Conservation (phyloP, 2,329 filamentous ascomycete genomes). For the Ceratocystis eucalypticola region DNA sequence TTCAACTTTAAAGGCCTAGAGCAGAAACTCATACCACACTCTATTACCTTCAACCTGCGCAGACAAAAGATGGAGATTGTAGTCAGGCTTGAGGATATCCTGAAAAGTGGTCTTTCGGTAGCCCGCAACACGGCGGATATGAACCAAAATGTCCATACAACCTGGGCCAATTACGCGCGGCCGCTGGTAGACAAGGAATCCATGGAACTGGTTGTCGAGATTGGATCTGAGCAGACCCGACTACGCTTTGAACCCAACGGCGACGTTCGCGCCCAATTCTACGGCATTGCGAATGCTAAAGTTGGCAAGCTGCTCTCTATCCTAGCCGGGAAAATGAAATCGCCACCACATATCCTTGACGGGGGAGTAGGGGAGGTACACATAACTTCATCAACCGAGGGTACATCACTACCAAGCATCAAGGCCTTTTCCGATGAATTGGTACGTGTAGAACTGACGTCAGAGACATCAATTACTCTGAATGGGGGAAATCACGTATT, state of each 20-base stretch:
- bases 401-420: conserved; percentile 29
- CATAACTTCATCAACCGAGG: too few species aligned
- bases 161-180: conserved; percentile 64
- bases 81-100: conserved; percentile 71
- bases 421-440: conserved; percentile 52
- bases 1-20: conserved; percentile 88
- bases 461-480: conserved; percentile 44
- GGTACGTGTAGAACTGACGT: conserved; percentile 48
- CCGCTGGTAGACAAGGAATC: conserved; percentile 62
- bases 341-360: conserved; percentile 32
- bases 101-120: conserved; percentile 70
- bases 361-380: background rate
- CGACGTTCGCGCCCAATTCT: conserved; percentile 53
- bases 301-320: conserved; percentile 65
- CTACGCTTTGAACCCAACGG: conserved; percentile 34
- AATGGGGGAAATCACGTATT: conserved; percentile 39
- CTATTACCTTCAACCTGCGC: conserved; percentile 60
- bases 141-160: conserved; percentile 24
- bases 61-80: conserved; percentile 60
- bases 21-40: conserved; percentile 68
- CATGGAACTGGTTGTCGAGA: conserved; percentile 66
- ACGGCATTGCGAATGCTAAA: conserved; percentile 53
- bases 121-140: conserved; percentile 43
- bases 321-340: conserved; percentile 64
- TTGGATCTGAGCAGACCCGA: conserved; percentile 51